phyloP scores from a whole-genome alignment of 2,329 filamentous ascomycete genomes.

The Tricladium varicosporioides region DNA sequence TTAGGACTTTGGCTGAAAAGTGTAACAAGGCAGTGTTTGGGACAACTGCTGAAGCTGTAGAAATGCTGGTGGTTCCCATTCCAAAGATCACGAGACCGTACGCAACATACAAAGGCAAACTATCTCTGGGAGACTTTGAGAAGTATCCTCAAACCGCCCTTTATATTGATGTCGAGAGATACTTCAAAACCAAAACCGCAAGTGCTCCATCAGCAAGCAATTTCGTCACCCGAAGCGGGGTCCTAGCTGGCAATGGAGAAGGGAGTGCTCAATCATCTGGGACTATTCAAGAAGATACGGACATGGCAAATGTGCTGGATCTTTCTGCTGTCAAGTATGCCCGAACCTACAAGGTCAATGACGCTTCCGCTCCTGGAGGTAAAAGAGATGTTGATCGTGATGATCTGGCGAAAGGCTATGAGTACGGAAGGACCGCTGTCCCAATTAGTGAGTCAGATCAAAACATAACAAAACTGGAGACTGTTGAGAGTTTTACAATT shows the following conservation, averaged over 20 bases:
- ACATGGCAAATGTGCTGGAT: conserved; percentile 41
- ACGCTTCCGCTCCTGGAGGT: conserved; percentile 70
- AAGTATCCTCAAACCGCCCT: conserved; percentile 68
- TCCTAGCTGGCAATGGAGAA: conserved; percentile 37
- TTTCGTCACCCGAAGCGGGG: conserved; percentile 56
- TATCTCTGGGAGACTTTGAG: conserved; percentile 77
- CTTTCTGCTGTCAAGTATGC: conserved; percentile 72
- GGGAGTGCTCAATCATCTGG: conserved; percentile 50
- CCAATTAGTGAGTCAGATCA: conserved; percentile 83
- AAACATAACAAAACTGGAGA: conserved; percentile 86
- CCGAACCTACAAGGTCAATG: conserved; percentile 78
- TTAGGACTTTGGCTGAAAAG: conserved; percentile 63
- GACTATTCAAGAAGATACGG: conserved; percentile 42
- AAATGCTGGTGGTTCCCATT: conserved; percentile 73
- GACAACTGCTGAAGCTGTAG: conserved; percentile 83
- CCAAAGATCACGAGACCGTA: conserved; percentile 75
- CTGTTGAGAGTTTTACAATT: conserved; percentile 71
- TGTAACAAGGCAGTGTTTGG: conserved; percentile 71
- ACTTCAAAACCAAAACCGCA: conserved; percentile 80
- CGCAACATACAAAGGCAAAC: conserved; percentile 72
- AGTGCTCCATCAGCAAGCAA: conserved; percentile 73
- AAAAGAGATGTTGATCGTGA: conserved; percentile 81
- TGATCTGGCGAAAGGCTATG: conserved; percentile 86
- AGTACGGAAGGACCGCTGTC: conserved; percentile 89
- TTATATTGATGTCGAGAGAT: conserved; percentile 84